Conservation (phyloP, 2,329 filamentous ascomycete species). For the Fusarium longipes region DNA sequence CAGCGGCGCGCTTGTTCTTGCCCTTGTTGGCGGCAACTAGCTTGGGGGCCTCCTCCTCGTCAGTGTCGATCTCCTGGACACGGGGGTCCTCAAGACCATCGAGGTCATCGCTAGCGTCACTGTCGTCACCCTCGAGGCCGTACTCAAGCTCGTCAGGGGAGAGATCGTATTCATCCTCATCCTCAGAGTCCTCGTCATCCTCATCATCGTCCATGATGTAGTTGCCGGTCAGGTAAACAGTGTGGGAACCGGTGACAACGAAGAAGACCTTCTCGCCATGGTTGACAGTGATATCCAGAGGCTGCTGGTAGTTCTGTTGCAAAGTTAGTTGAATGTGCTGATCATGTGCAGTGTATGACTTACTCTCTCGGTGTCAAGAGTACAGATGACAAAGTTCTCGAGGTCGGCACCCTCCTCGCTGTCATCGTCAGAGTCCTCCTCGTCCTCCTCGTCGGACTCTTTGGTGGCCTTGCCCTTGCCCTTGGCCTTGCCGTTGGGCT, state of each 20-base stretch:
- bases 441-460: constrained; percentile 67
- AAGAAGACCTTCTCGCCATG: constrained; percentile 94
- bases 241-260: constrained; percentile 88
- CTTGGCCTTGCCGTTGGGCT: constrained; percentile 73
- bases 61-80: constrained; percentile 80
- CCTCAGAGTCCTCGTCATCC: constrained; percentile 72
- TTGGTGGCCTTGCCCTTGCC: constrained; percentile 75
- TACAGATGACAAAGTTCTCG: constrained; percentile 95
- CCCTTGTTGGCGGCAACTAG: constrained; percentile 72
- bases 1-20: constrained; percentile 95
- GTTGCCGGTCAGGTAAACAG: constrained; percentile 94
- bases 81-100: constrained; percentile 83
- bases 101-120: constrained; percentile 79
- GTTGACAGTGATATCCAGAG: constrained; percentile 90
- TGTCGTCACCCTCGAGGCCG: constrained; percentile 76
- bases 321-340: constrained; percentile 43
- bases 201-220: constrained; percentile 82
- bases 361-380: constrained; percentile 92
- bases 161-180: constrained; percentile 82
- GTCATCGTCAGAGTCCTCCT: constrained; percentile 72
- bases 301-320: constrained; percentile 84
- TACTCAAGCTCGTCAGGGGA: constrained; percentile 83
- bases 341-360: constrained; percentile 42
- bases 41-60: constrained; percentile 78
- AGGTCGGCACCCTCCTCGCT: constrained; percentile 73